phyloP scores from a whole-genome alignment of 257 asterid genomes.

The Ocimum tenuiflorum region DNA sequence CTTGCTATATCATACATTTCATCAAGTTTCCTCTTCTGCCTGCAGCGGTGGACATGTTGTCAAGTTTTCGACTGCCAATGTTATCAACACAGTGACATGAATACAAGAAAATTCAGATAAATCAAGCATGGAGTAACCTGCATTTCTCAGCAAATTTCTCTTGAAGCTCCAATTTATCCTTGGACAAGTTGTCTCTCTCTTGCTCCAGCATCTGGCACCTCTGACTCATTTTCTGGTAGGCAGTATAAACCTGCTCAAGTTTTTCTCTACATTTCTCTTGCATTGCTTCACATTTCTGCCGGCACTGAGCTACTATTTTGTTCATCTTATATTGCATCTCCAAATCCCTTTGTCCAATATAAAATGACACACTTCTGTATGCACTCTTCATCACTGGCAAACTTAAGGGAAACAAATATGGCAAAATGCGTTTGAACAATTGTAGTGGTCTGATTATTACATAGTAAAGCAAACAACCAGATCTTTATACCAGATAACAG shows the following conservation, averaged over 20 bases:
- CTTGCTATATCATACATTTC: slow-evolving; percentile 91
- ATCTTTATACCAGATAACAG: neutral
- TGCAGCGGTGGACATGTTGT: slow-evolving; percentile 24
- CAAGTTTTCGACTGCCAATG: neutral
- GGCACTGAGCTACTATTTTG: slow-evolving; percentile 70
- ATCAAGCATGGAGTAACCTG: slow-evolving; percentile 43
- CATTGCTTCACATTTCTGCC: slow-evolving; percentile 81
- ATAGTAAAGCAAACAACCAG: slow-evolving; percentile 7
- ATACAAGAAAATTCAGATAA: neutral
- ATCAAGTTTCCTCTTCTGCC: slow-evolving; percentile 94
- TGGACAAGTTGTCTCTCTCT: slow-evolving; percentile 65
- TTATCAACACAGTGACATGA: neutral
- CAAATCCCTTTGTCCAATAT: slow-evolving; percentile 81
- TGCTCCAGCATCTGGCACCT: slow-evolving; percentile 92
- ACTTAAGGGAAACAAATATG: slow-evolving; percentile 27
- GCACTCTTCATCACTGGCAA: slow-evolving; percentile 68
- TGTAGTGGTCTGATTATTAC: neutral
- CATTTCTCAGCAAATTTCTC: slow-evolving; percentile 82
- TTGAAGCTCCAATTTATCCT: slow-evolving; percentile 91
- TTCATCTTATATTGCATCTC: slow-evolving; percentile 86
- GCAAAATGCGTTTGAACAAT: neutral
- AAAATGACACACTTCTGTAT: slow-evolving; percentile 66
- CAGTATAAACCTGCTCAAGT: slow-evolving; percentile 78
- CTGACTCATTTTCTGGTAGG: slow-evolving; percentile 78
- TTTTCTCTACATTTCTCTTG: slow-evolving; percentile 84